A percentile compares a stretch with the other conserved stretches of the same genome.
These are phyloP conservation scores for Pleurotus giganteus DNA, from an alignment of 768 basidiomycete genomes.

Conservation along the genomic window DNA sequence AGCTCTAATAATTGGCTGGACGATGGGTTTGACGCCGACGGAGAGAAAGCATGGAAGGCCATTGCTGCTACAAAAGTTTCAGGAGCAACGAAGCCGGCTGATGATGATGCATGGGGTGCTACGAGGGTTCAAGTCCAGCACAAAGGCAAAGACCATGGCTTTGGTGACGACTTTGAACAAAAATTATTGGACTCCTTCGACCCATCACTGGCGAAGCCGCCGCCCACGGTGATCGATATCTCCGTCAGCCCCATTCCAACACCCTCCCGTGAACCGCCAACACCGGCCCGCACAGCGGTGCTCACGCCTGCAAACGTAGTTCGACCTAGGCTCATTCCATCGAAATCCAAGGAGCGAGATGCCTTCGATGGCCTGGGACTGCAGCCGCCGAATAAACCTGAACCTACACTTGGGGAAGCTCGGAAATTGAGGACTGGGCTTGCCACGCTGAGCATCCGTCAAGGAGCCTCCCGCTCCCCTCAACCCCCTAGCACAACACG, in stretches of 20 bases:
- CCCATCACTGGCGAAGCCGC: constrained; percentile 20
- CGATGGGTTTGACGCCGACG: constrained; percentile 35
- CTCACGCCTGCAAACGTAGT: constrained; percentile 8
- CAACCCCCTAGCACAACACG: constrained; percentile 9
- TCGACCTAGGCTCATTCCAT: constrained; percentile 7
- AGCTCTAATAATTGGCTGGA: constrained; percentile 31
- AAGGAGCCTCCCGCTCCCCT: constrained; percentile 11
- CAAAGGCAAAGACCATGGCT: constrained; percentile 34
- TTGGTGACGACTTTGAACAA: constrained; percentile 64
- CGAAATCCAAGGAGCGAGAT: constrained; percentile 47
- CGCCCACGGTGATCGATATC: constrained; percentile 14
- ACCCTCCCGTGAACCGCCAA: constrained; percentile 19
- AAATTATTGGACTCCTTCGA: constrained; percentile 56
- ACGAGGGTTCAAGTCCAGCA: constrained; percentile 19
- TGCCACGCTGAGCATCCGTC: constrained; percentile 43
- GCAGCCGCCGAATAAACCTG: constrained; percentile 39
- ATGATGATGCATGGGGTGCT: constrained; percentile 40
- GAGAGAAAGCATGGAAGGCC: constrained; percentile 49
- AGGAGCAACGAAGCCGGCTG: constrained; percentile 17
- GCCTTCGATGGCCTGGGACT: constrained; percentile 79
- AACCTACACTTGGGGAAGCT: constrained; percentile 75
- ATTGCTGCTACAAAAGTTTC: constrained; percentile 24
- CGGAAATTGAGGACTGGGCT: constrained; percentile 69
- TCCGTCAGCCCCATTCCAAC: constrained; percentile 14
- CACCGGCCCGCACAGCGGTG: constrained; percentile 26